A percentile compares a stretch with the other conserved stretches of the same genome.
Conservation (phyloP, 352 stramenopile species). For the Blastocystis sp. region DNA sequence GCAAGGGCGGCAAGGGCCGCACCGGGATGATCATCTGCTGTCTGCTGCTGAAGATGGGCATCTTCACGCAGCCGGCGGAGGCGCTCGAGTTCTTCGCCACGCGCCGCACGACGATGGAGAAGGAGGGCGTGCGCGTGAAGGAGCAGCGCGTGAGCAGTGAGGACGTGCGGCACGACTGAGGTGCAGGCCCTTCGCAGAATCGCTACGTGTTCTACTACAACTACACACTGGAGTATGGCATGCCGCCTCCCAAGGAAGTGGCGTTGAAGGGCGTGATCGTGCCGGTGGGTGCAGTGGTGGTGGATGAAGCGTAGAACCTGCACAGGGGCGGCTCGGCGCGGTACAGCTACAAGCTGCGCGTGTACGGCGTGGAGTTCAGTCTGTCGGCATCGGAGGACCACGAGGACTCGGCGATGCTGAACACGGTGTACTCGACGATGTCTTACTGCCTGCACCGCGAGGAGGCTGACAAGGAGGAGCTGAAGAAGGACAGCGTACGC, state of each 20-base stretch:
- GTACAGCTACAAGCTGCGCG: not conserved
- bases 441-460: not conserved
- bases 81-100: constrained; percentile 34
- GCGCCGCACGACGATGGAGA: not conserved
- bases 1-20: constrained; percentile 73
- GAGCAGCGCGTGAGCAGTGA: constrained; percentile 42
- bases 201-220: constrained; percentile 66
- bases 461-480: not conserved
- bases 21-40: constrained; percentile 72
- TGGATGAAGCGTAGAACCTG: not conserved
- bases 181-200: constrained; percentile 36
- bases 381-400: not conserved
- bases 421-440: not conserved
- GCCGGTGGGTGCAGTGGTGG: not conserved
- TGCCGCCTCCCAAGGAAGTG: not conserved
- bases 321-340: not conserved
- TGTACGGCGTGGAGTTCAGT: not conserved
- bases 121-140: constrained; percentile 16
- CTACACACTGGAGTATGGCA: not conserved
- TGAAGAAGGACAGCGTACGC: not conserved
- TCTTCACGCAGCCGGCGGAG: not conserved
- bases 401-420: not conserved
- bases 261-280: not conserved
- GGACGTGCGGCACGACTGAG: not conserved
- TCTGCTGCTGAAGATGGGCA: constrained; percentile 35